Percentiles rank a stretch among this genome's conserved stretches.
phyloP scores from a whole-genome alignment of 148 eudicot species.

The Silene uniflora region DNA sequence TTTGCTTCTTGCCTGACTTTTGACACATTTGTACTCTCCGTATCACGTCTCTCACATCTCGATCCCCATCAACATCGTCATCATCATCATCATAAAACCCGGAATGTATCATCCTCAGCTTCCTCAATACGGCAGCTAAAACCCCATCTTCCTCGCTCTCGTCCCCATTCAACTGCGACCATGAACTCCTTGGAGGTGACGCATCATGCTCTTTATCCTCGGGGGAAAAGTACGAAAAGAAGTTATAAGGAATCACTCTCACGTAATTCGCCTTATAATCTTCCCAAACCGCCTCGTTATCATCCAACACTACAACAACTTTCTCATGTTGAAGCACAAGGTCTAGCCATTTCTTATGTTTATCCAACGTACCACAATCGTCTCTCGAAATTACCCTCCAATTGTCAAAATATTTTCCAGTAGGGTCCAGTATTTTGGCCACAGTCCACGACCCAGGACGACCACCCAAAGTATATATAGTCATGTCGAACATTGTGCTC shows the following conservation, averaged over 20 bases:
- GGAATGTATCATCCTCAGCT: conserved; percentile 13
- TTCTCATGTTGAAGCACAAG: conserved; percentile 16
- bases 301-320: conserved; percentile 24
- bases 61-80: neutral
- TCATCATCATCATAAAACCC: conserved; percentile 17
- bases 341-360: conserved; percentile 28
- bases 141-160: conserved; percentile 28
- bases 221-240: conserved; percentile 18
- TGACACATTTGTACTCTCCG: conserved; percentile 15
- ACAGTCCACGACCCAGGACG: neutral
- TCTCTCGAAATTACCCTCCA: conserved; percentile 29
- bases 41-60: conserved; percentile 25
- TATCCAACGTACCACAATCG: conserved; percentile 13
- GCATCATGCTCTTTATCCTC: conserved; percentile 17
- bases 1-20: neutral
- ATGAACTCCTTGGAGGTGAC: conserved; percentile 22
- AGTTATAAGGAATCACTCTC: conserved; percentile 21
- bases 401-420: conserved; percentile 20
- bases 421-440: conserved; percentile 18
- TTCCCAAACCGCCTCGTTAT: conserved; percentile 21
- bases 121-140: conserved; percentile 17
- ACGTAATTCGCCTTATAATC: conserved; percentile 16
- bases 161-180: conserved; percentile 29
- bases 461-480: conserved; percentile 19
- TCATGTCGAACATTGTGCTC: conserved; percentile 24